Evolutionary conservation across 164 flowering plant genomes (phyloP).

Genomic region (Berberis thunbergii): DNA sequence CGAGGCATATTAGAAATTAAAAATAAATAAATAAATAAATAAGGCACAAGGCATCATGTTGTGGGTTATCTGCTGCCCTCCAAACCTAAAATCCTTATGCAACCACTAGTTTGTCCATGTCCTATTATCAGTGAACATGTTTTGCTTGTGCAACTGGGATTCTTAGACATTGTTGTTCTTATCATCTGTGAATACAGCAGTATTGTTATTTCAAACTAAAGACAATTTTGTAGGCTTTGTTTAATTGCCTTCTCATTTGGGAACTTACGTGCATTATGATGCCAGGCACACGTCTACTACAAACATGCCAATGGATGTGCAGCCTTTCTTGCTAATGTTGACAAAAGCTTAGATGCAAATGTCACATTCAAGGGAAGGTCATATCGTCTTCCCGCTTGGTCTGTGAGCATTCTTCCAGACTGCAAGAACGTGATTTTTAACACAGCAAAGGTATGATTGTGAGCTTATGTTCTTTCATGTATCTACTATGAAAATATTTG

Average conservation of each 20-base stretch:
- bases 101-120: too few relatives aligned
- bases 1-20: too few relatives aligned
- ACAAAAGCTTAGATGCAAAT: constrained; percentile 26
- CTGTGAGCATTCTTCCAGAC: constrained; percentile 76
- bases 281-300: constrained; percentile 47
- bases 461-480: neutral
- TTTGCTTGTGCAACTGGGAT: too few relatives aligned
- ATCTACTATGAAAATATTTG: neutral
- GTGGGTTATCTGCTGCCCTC: too few relatives aligned
- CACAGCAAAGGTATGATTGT: constrained; percentile 51
- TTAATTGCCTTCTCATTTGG: neutral
- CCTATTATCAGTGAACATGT: too few relatives aligned
- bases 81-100: too few relatives aligned
- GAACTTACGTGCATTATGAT: constrained; percentile 3
- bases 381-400: constrained; percentile 66
- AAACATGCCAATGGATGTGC: constrained; percentile 40
- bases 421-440: constrained; percentile 52
- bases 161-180: too few relatives aligned
- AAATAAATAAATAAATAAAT: too few relatives aligned
- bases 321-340: constrained; percentile 62
- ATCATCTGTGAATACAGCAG: too few relatives aligned
- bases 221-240: neutral
- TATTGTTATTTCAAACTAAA: too few relatives aligned
- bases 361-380: constrained; percentile 38
- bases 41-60: too few relatives aligned